Base-by-base conservation (phyloP, 2,329 filamentous ascomycete species). In the Pseudogymnoascus pannorum region DNA sequence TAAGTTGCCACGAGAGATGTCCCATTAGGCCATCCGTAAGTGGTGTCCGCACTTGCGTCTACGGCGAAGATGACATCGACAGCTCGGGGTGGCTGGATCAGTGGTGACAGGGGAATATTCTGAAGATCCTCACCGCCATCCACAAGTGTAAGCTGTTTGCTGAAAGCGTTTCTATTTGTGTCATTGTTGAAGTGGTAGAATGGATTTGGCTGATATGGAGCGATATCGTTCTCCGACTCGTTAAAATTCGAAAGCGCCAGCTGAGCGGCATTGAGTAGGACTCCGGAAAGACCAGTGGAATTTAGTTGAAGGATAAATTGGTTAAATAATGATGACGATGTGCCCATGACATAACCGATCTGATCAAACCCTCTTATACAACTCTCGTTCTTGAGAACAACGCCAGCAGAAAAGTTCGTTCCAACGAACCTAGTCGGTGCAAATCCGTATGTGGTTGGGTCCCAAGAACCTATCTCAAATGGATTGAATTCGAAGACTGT, bases 331-430 rank as follows among this genome's bases (percentile, higher is more conserved):
- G 89, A 88, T 1, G 87, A 91, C 20, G 87, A 91, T 0, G 92
- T 96, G 58, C 92, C 92, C 84, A 96, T 91, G 24, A 96, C 78
- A 70, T 84, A 96, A 5, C 90, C 90, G 26, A 83, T 82, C 68
- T 92, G 92, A 74, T 96, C 92, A 65, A 92, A 92, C 1, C 92
- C 92, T 6, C 81, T 78, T 12, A 95, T 81, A 70, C 92, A 96
- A 29, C 75, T 72, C 42, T 82, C 81, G 61, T 79, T 72, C 9
- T 77, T 71, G 0, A 81, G 75, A 20, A 94, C 73, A 7, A 72
- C 70, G 16, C 90, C 90, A 5, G 75, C 78, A 38, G 78, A 81
- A 72, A 92, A 92, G 66, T 86, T 86, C 1, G 89, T 89, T 2
- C 90, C 90, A 2, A 92, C 73, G 65, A 87, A 92, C 64, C 85